Evolutionary conservation across 73 alveolate species (phyloP), one percentile per base, ranked within the genome.

Genomic region (Paramecium caudatum): DNA sequence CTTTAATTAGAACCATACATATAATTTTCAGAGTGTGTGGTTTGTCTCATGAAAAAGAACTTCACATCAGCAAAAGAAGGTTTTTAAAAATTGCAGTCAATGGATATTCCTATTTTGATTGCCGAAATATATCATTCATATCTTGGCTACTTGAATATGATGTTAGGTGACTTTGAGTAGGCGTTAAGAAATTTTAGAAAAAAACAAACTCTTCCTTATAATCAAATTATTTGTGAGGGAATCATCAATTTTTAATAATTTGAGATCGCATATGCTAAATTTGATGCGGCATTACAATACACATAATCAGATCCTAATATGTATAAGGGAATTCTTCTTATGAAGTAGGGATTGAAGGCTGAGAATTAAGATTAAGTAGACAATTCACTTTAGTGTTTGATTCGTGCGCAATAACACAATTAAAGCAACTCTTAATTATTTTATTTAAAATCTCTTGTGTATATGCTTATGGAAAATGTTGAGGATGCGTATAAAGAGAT

Each of bases 11-110:
- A 78, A 47, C 86, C 90, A 13, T 93, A 90, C 39, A 91, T 87
- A 32, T 45, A 85, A 16, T 95, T 94, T 74, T 83, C 98, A 17
- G 98, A 95, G 47, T 97, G 68, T 1, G 84, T 88, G 0, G 46
- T 88, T 5, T 16, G 21, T 3, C 36, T 88, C 49, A 80, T 88
- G 84, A 88, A 88, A 80, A 65, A 50, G 49, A 43, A 88, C 4
- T 74, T 41, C 32, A 41, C 1, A 6, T 62, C 39, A 34, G 92
- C 91, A 69, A 36, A 55, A 9, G 69, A 33, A 23, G 32, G 47
- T 27, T 88, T 88, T 10, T 17, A 32, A 27, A 74, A 46, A 3
- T 61, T 88, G n/a, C 5, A 69, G 16, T 17, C 21, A 41, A 7
- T 47, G 2, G 91, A 83, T 0, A 27, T 88, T 3, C 69, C 86